These are phyloP conservation scores for Daldinia childiae DNA, from an alignment of 495 filamentous ascomycete species.

Conservation along the genomic window DNA sequence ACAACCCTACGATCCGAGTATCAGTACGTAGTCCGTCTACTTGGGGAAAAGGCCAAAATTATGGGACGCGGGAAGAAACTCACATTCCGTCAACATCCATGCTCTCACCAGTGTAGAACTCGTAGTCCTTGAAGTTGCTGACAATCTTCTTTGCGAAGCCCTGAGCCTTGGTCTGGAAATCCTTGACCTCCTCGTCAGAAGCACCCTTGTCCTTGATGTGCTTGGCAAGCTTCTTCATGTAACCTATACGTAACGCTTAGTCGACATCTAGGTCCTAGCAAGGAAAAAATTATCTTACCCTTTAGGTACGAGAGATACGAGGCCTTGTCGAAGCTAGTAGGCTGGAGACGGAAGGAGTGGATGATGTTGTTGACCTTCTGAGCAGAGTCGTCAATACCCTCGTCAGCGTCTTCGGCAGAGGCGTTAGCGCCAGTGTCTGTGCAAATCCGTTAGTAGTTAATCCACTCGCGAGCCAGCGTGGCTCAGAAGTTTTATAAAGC, in stretches of 20 bases:
- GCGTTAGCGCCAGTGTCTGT: slow-evolving; percentile 94
- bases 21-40: slow-evolving; percentile 11
- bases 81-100: slow-evolving; percentile 93
- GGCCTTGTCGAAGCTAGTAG: slow-evolving; percentile 85
- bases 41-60: neutral
- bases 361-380: slow-evolving; percentile 93
- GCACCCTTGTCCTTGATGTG: slow-evolving; percentile 70
- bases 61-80: slow-evolving; percentile 40
- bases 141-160: slow-evolving; percentile 80
- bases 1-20: slow-evolving; percentile 70
- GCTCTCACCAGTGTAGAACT: slow-evolving; percentile 89
- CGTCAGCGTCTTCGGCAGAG: slow-evolving; percentile 88
- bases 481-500: neutral
- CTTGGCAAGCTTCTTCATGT: slow-evolving; percentile 87
- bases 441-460: slow-evolving; percentile 3
- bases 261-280: neutral
- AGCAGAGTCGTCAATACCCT: slow-evolving; percentile 71
- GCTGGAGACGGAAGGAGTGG: slow-evolving; percentile 87
- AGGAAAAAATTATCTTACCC: slow-evolving; percentile 59
- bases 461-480: slow-evolving; percentile 18
- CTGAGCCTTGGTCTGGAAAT: slow-evolving; percentile 78
- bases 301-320: slow-evolving; percentile 82
- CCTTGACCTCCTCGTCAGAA: slow-evolving; percentile 69
- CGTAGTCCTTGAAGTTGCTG: slow-evolving; percentile 90
- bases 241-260: slow-evolving; percentile 60